phyloP scores from a whole-genome alignment of 2,329 filamentous ascomycete genomes.

The Knufia petricola region DNA sequence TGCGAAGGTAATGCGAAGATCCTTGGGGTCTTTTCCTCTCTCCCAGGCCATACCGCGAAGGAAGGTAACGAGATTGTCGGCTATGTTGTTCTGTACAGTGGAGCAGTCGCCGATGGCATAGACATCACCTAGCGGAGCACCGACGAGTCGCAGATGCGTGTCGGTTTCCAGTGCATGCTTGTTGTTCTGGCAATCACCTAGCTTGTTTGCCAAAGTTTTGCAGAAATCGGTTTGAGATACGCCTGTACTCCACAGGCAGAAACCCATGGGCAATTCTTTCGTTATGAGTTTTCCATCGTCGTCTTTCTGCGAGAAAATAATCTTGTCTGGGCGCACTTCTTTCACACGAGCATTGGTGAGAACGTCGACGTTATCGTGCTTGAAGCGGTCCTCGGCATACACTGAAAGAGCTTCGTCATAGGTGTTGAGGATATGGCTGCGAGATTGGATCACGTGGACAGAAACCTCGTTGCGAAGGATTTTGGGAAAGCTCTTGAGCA shows the following conservation, averaged over 20 bases:
- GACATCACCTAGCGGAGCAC: conserved; percentile 83
- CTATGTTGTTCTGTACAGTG: conserved; percentile 94
- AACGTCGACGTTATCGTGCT: conserved; percentile 82
- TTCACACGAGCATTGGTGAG: conserved; percentile 88
- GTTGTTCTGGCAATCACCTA: conserved; percentile 72
- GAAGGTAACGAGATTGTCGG: conserved; percentile 83
- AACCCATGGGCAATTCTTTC: conserved; percentile 90
- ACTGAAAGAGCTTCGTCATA: conserved; percentile 91
- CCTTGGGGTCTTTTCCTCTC: conserved; percentile 79
- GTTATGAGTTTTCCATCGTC: conserved; percentile 64
- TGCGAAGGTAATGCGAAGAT: conserved; percentile 71
- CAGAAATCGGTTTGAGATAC: conserved; percentile 77
- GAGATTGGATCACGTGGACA: conserved; percentile 90
- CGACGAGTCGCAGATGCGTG: conserved; percentile 78
- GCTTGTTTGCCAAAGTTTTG: conserved; percentile 64
- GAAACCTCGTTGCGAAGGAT: conserved; percentile 96
- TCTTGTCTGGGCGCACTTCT: conserved; percentile 73
- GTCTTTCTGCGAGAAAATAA: conserved; percentile 76
- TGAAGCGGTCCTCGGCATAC: conserved; percentile 85
- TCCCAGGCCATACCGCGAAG: conserved; percentile 85
- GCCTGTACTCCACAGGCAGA: conserved; percentile 96
- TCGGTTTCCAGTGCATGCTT: conserved; percentile 89
- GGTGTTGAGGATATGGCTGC: conserved; percentile 91
- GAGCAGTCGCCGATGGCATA: conserved; percentile 95
- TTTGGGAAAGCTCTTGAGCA: conserved; percentile 72